Conservation (phyloP, 2,329 filamentous ascomycete genomes). For the Cryoendolithus antarcticus region DNA sequence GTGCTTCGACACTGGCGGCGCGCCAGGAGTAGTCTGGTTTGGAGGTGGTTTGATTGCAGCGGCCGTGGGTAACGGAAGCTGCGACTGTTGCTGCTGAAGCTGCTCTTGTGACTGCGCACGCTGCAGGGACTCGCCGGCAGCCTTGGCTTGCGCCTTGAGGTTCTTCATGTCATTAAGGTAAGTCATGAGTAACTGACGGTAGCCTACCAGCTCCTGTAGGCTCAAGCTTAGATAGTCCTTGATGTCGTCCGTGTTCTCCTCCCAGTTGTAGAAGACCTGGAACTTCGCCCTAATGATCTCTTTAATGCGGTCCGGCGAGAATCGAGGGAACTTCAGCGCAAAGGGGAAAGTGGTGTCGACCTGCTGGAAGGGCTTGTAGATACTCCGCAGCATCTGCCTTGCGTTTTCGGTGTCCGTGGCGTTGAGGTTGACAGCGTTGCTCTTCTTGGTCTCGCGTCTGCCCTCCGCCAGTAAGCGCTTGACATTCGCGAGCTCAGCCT, state of each 20-base stretch:
- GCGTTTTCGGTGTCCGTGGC: constrained; percentile 9
- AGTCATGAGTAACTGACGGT: constrained; percentile 12
- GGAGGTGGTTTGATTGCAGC: constrained; percentile 1
- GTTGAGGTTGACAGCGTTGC: constrained; percentile 15
- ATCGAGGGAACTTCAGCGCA: constrained; percentile 9
- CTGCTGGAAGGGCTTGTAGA: constrained; percentile 14
- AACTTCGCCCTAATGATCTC: constrained; percentile 16
- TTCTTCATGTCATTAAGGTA: constrained; percentile 18
- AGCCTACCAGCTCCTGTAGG: constrained; percentile 8
- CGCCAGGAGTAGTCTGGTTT: constrained; percentile 6
- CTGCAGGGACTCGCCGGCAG: constrained; percentile 9
- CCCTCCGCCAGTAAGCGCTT: constrained; percentile 12
- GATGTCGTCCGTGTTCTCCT: constrained; percentile 13
- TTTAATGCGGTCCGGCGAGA: constrained; percentile 14
- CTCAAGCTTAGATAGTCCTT: constrained; percentile 18
- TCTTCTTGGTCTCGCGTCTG: constrained; percentile 13
- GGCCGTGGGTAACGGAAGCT: neutral
- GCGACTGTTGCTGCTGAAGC: constrained; percentile 7
- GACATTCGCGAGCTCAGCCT: neutral
- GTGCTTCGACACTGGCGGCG: constrained; percentile 8
- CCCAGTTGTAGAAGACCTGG: constrained; percentile 16
- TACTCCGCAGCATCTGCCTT: constrained; percentile 13
- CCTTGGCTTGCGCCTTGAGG: constrained; percentile 7
- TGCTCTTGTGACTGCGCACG: constrained; percentile 5
- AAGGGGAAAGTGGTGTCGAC: constrained; percentile 13